These are phyloP conservation scores for Fusarium euwallaceae DNA, from an alignment of 2,329 filamentous ascomycete species.

Conservation along the genomic window DNA sequence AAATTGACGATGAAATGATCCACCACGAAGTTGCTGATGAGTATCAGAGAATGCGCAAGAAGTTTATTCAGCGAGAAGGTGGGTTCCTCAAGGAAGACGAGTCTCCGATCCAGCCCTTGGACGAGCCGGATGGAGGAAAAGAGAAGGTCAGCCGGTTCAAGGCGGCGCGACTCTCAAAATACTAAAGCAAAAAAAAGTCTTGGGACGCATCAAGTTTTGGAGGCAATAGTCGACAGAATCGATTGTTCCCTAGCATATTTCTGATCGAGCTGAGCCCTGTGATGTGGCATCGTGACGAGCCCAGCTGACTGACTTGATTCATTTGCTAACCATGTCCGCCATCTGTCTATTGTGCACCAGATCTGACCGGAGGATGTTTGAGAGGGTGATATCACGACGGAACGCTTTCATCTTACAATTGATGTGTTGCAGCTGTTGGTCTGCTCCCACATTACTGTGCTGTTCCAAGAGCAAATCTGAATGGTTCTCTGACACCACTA, in stretches of 20 bases:
- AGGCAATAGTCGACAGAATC: constrained; percentile 46
- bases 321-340: constrained; percentile 21
- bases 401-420: constrained; percentile 60
- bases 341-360: not conserved
- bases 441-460: constrained; percentile 67
- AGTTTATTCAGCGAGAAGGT: constrained; percentile 84
- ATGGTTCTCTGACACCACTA: constrained; percentile 74
- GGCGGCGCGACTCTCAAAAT: constrained; percentile 73
- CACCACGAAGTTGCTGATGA: constrained; percentile 84
- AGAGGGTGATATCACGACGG: constrained; percentile 22
- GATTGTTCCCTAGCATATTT: constrained; percentile 43
- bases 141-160: constrained; percentile 80
- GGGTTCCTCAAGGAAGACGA: constrained; percentile 83
- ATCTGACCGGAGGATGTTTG: not conserved
- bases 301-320: not conserved
- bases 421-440: constrained; percentile 66
- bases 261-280: constrained; percentile 23
- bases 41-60: constrained; percentile 86
- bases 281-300: constrained; percentile 38
- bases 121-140: constrained; percentile 73
- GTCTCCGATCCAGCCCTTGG: constrained; percentile 74
- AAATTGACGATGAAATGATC: constrained; percentile 77
- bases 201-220: constrained; percentile 19
- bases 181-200: constrained; percentile 50
- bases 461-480: constrained; percentile 66